Evolutionary conservation across 2,329 filamentous ascomycete species (phyloP).

Genomic region (Phialocephala sp.): DNA sequence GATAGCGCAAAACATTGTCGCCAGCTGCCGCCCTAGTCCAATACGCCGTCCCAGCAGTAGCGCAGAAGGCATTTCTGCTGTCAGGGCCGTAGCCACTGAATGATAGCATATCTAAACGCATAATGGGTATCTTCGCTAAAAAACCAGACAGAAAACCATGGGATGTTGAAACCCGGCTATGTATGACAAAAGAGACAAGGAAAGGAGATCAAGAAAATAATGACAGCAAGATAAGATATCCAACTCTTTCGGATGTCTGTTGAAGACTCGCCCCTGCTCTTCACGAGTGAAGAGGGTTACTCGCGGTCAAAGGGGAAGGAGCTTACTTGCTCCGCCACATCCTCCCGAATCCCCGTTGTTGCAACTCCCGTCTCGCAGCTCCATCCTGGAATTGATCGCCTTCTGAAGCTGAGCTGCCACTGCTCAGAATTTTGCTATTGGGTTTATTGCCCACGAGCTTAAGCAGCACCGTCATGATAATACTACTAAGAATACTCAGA

Average conservation of each 20-base stretch:
- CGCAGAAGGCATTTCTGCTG: conserved; percentile 53
- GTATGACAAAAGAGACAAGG: conserved; percentile 8
- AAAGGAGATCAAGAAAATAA: conserved; percentile 15
- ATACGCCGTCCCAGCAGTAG: conserved; percentile 56
- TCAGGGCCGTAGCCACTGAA: conserved; percentile 45
- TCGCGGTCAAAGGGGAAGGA: background rate
- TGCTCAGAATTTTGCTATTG: conserved; percentile 51
- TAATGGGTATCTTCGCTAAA: conserved; percentile 57
- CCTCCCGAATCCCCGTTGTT: conserved; percentile 63
- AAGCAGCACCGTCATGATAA: conserved; percentile 71
- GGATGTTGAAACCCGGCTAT: background rate
- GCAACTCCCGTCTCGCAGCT: conserved; percentile 61
- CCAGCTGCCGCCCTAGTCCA: conserved; percentile 48
- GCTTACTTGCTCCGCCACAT: conserved; percentile 39
- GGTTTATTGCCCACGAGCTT: conserved; percentile 61
- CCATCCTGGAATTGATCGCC: conserved; percentile 57
- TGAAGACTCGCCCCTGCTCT: conserved; percentile 31
- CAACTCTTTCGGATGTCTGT: conserved; percentile 26
- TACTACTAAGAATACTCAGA: conserved; percentile 75
- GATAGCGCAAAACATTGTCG: conserved; percentile 64
- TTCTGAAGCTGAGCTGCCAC: conserved; percentile 46
- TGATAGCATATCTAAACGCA: conserved; percentile 60
- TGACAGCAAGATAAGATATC: background rate
- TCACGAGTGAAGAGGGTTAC: conserved; percentile 2
- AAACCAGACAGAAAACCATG: conserved; percentile 32